These are phyloP conservation scores for Leccinum subgranulosum DNA, from an alignment of 768 basidiomycete species.

Conservation along the genomic window DNA sequence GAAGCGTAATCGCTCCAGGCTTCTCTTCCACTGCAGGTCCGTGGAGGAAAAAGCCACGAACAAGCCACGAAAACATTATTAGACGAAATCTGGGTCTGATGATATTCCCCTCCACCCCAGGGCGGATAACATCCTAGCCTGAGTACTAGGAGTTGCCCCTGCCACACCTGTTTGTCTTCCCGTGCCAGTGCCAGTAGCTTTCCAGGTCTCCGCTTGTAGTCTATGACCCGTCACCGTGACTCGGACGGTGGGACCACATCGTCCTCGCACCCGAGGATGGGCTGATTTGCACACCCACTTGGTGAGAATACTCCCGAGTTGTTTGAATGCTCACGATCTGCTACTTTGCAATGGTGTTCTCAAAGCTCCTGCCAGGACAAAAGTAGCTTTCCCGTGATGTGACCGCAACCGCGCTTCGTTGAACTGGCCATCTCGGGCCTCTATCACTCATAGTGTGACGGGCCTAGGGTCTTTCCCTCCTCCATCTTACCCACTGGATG, in stretches of 20 bases:
- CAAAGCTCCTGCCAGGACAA: background rate
- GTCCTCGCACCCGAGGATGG: background rate
- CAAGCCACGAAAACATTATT: no score
- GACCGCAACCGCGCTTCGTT: background rate
- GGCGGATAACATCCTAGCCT: no score
- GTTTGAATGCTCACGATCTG: background rate
- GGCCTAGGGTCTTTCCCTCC: background rate
- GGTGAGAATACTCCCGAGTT: background rate
- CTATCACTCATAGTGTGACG: background rate
- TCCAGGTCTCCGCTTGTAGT: background rate
- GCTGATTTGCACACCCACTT: background rate
- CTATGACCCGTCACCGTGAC: background rate
- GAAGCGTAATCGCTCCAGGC: background rate
- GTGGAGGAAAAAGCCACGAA: no score
- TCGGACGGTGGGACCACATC: no score
- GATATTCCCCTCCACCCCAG: no score
- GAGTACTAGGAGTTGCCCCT: no score
- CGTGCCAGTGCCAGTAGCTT: no score
- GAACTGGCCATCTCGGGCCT: background rate
- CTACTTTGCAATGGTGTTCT: background rate
- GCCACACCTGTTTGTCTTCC: no score
- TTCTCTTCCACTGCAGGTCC: no score
- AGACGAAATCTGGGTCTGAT: no score
- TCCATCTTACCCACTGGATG: background rate
- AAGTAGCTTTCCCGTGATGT: slow-evolving; percentile 27